Base-by-base conservation (phyloP, 2,329 filamentous ascomycete genomes). In the Sphaerulina musiva region DNA sequence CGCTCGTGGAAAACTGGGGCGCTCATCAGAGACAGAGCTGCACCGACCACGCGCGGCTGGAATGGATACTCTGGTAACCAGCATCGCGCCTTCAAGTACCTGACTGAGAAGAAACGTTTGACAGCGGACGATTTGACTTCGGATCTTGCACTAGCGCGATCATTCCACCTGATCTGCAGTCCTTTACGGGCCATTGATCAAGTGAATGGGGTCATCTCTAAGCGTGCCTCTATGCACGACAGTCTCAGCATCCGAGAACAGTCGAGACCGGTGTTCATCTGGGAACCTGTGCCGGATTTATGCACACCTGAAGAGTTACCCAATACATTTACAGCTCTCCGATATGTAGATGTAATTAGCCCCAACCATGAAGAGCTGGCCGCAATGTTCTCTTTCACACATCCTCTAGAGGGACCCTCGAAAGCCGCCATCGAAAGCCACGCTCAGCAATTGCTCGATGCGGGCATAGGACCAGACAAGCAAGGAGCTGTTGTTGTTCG, bases 321-420 rank as follows among this genome's bases (percentile, higher is more conserved):
- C 0, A 77, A 75, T 17, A 80, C 81, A 53, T 68, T 78, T 17
- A 69, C 74, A 53, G 80, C 82, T 5, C 71, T 80, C 38, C 71
- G 71, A 51, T 67, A 74, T 41, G 76, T 86, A 23, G 77, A 85
- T 59, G 74, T 85, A 11, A 74, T 86, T 48, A 84, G 81, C 59
- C 93, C 93, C 0, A 98, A 98, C 67, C 89, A 95, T 68, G 75
- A 84, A 23, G 93, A 98, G 69, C 79, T 98, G n/a, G 88, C 85
- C 5, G 82, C 82, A 12, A 89, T 95, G 71, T 95, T 96, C 77
- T 85, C 84, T 7, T 57, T 53, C 32, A 46, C 48, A 10, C 62
- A 66, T 38, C 58, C 47, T 9, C 54, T 4, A 36, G 8, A 60
- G n/a, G 6, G 17, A 12, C 34, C 46, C 3, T 26, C 32, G 9